These are phyloP conservation scores for Ganoderma meredithae DNA, from an alignment of 1,284 basidiomycete genomes.

Conservation along the genomic window DNA sequence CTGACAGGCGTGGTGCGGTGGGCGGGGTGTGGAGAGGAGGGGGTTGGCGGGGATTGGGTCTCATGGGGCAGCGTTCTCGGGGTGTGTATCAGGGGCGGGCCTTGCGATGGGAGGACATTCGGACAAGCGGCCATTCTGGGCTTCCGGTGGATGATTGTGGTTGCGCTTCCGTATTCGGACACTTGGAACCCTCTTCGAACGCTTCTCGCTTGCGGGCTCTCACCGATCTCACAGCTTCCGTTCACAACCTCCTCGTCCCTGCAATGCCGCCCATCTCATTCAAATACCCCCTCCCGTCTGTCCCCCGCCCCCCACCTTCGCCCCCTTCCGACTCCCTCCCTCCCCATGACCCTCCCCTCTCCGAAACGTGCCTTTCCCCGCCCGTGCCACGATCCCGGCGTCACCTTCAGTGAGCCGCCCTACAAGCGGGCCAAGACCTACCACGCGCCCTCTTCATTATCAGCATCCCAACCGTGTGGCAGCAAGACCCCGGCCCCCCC, in stretches of 20 bases:
- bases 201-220: slow-evolving; percentile 32
- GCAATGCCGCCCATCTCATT: slow-evolving; percentile 10
- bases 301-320: slow-evolving; percentile 9
- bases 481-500: slow-evolving; percentile 11
- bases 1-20: slow-evolving; percentile 8
- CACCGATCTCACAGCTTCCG: slow-evolving; percentile 35
- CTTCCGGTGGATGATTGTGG: slow-evolving; percentile 27
- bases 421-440: slow-evolving; percentile 26
- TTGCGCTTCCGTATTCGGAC: slow-evolving; percentile 20
- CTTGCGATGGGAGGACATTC: slow-evolving; percentile 26
- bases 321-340: slow-evolving; percentile 8
- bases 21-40: neutral
- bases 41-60: neutral
- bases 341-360: slow-evolving; percentile 19
- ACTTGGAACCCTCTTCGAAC: slow-evolving; percentile 30
- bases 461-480: slow-evolving; percentile 10
- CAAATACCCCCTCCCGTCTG: slow-evolving; percentile 17
- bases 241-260: slow-evolving; percentile 22
- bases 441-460: slow-evolving; percentile 17
- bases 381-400: slow-evolving; percentile 1
- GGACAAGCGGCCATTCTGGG: slow-evolving; percentile 28
- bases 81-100: slow-evolving; percentile 22
- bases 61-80: slow-evolving; percentile 5
- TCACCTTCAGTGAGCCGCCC: slow-evolving; percentile 12
- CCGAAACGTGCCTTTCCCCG: slow-evolving; percentile 17